Conservation (phyloP, 345 rosid species). For the Dovyalis caffra region DNA sequence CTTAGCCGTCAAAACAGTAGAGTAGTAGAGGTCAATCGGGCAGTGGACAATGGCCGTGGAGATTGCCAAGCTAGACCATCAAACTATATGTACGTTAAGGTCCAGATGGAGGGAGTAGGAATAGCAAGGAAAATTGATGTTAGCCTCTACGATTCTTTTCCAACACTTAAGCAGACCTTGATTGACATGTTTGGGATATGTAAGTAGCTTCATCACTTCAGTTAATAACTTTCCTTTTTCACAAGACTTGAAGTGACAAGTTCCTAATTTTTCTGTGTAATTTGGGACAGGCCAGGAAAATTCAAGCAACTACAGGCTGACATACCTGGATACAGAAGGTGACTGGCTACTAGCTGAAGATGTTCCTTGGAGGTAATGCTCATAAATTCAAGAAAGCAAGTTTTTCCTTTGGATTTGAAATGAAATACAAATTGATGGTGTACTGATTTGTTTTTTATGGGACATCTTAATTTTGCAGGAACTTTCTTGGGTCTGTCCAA, state of each 20-base stretch:
- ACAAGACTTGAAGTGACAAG: not conserved
- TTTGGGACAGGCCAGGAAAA: slow-evolving; percentile 30
- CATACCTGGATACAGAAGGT: slow-evolving; percentile 41
- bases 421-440: not conserved
- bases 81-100: slow-evolving; percentile 45
- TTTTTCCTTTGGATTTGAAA: not conserved
- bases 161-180: slow-evolving; percentile 32
- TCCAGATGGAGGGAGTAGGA: slow-evolving; percentile 51
- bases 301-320: slow-evolving; percentile 24
- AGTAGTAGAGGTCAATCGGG: not conserved
- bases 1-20: not conserved
- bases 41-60: slow-evolving; percentile 16
- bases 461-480: slow-evolving; percentile 26
- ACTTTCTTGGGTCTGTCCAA: slow-evolving; percentile 29
- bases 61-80: slow-evolving; percentile 12
- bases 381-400: not conserved
- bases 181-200: slow-evolving; percentile 41
- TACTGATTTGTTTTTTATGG: not conserved
- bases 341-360: slow-evolving; percentile 42
- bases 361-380: slow-evolving; percentile 41
- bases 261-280: not conserved
- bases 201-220: slow-evolving; percentile 10
- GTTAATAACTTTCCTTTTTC: not conserved
- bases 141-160: slow-evolving; percentile 31
- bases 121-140: slow-evolving; percentile 49